Percentiles rank a stretch among this genome's conserved stretches.
phyloP scores from a whole-genome alignment of 345 rosid species.

The Salix suchowensis region DNA sequence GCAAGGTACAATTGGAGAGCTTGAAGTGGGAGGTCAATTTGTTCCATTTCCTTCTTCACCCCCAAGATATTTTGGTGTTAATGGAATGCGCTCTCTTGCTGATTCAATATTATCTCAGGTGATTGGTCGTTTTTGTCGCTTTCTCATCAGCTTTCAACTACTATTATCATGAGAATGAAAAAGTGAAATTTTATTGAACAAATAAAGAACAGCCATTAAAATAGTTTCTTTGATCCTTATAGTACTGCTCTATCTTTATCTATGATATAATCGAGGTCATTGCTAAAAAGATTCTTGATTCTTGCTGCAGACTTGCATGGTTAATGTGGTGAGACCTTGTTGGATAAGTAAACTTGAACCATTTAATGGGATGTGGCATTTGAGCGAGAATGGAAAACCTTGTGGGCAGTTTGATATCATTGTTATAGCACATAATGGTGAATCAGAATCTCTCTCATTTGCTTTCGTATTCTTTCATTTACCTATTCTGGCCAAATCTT shows the following conservation, averaged over 20 bases:
- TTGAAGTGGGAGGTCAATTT: conserved; percentile 72
- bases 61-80: conserved; percentile 65
- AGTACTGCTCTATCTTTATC: background rate
- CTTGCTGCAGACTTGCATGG: conserved; percentile 54
- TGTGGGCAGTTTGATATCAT: conserved; percentile 69
- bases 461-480: background rate
- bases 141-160: too few species aligned
- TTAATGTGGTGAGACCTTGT: conserved; percentile 79
- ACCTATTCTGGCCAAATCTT: background rate
- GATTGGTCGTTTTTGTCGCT: background rate
- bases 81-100: conserved; percentile 85
- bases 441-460: conserved; percentile 8
- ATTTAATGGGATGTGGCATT: conserved; percentile 84
- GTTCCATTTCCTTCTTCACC: conserved; percentile 48
- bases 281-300: conserved; percentile 14
- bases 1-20: conserved; percentile 68
- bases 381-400: conserved; percentile 80
- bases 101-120: conserved; percentile 72
- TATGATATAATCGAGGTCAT: background rate
- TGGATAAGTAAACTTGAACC: conserved; percentile 90
- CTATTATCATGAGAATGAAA: too few species aligned
- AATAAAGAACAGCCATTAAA: too few species aligned
- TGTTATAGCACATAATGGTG: conserved; percentile 96
- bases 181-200: too few species aligned
- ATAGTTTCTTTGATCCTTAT: background rate